phyloP scores from a whole-genome alignment of 1,284 basidiomycete genomes.

The Inonotus hispidus region DNA sequence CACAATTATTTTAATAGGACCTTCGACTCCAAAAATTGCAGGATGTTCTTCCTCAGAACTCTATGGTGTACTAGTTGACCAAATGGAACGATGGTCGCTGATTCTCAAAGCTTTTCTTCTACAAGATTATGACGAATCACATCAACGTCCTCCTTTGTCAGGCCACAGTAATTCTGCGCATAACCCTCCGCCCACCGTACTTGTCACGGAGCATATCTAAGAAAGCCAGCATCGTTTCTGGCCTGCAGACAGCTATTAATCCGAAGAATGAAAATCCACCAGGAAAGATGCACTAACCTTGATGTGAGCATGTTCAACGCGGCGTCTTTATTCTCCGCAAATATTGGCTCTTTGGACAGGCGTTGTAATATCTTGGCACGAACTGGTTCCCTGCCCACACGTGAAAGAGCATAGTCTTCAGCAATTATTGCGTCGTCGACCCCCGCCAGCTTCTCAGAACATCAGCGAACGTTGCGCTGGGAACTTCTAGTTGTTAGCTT shows the following conservation, averaged over 20 bases:
- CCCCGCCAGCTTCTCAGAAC: slow-evolving; percentile 52
- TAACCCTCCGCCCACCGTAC: slow-evolving; percentile 66
- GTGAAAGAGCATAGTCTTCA: slow-evolving; percentile 68
- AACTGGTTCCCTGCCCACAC: slow-evolving; percentile 70
- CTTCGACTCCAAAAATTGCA: too few species aligned
- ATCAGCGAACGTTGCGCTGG: slow-evolving; percentile 3
- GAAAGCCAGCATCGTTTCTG: slow-evolving; percentile 68
- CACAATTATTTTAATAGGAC: not conserved
- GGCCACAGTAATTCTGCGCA: slow-evolving; percentile 43
- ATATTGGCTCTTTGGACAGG: slow-evolving; percentile 60
- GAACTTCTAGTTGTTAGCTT: slow-evolving; percentile 16
- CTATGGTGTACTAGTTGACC: too few species aligned
- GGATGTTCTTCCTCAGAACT: too few species aligned
- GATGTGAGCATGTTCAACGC: slow-evolving; percentile 75
- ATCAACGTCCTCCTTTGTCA: slow-evolving; percentile 55
- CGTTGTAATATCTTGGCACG: slow-evolving; percentile 62
- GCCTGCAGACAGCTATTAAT: slow-evolving; percentile 34
- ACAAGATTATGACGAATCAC: slow-evolving; percentile 58
- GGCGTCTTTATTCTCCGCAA: slow-evolving; percentile 63
- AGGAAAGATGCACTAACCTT: slow-evolving; percentile 39
- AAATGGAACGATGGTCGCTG: too few species aligned
- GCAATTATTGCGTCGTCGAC: slow-evolving; percentile 59
- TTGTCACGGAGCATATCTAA: slow-evolving; percentile 50
- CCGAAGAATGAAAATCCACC: not conserved
- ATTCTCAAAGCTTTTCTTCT: slow-evolving; percentile 21